Conservation (phyloP, 345 rosid species). For the Populus euphratica region DNA sequence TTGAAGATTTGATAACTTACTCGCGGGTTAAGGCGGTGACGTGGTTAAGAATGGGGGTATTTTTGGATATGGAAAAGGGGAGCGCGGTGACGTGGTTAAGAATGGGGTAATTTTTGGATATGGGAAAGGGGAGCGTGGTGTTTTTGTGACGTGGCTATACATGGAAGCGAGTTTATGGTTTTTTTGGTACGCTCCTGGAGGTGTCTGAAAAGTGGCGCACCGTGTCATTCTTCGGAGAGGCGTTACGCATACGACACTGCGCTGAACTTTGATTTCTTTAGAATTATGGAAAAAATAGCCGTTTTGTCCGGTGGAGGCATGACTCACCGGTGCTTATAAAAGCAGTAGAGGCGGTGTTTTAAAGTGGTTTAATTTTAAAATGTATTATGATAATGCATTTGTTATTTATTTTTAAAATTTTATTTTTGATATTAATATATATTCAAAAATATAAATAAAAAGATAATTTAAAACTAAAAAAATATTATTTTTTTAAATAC, state of each 20-base stretch:
- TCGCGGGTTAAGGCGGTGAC: slow-evolving; percentile 27
- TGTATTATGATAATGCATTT: too few species aligned
- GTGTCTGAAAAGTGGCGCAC: neutral
- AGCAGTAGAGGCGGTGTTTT: too few species aligned
- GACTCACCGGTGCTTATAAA: too few species aligned
- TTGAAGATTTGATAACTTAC: slow-evolving; percentile 9
- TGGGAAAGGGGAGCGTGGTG: neutral
- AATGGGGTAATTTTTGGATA: slow-evolving; percentile 11
- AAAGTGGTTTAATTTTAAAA: too few species aligned
- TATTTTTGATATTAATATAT: too few species aligned
- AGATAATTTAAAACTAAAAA: too few species aligned
- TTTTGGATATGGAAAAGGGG: neutral
- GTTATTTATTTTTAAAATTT: too few species aligned
- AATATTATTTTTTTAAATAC: too few species aligned
- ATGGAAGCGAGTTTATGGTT: slow-evolving; percentile 24
- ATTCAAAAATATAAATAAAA: too few species aligned
- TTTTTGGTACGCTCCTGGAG: neutral
- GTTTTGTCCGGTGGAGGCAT: neutral
- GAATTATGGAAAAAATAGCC: slow-evolving; percentile 4
- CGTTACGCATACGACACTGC: slow-evolving; percentile 47
- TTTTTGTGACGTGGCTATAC: neutral
- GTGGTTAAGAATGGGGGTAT: slow-evolving; percentile 7
- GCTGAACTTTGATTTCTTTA: neutral
- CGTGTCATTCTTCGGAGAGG: slow-evolving; percentile 43
- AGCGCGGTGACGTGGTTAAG: neutral